Percentiles rank a stretch among this genome's conserved stretches.
Evolutionary conservation across 2,329 filamentous ascomycete genomes (phyloP).

Genomic region (Cyphellophora europaea): DNA sequence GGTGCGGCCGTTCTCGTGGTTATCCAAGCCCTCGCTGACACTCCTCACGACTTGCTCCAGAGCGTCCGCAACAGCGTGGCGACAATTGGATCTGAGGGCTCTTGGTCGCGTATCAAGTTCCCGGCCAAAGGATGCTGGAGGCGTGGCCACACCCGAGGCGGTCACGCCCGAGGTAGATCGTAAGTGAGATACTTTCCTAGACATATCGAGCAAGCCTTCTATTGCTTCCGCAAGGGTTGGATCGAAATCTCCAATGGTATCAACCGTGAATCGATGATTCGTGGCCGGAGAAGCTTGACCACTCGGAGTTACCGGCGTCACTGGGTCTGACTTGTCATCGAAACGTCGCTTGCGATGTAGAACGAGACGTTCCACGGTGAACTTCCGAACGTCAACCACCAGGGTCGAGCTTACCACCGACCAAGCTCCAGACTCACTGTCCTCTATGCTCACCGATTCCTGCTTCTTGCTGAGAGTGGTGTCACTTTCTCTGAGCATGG

Average conservation of each 20-base stretch:
- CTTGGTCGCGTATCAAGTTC: background rate
- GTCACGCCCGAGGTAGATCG: background rate
- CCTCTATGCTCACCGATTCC: background rate
- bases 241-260: conserved; percentile 49
- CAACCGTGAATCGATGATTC: conserved; percentile 35
- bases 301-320: background rate
- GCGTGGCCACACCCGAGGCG: background rate
- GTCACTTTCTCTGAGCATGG: conserved; percentile 44
- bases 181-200: background rate
- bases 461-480: conserved; percentile 12
- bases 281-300: background rate
- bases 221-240: conserved; percentile 48
- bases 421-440: conserved; percentile 29
- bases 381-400: conserved; percentile 45
- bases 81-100: conserved; percentile 32
- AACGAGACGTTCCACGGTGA: conserved; percentile 47
- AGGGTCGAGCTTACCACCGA: conserved; percentile 49
- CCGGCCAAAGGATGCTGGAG: background rate
- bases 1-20: conserved; percentile 25
- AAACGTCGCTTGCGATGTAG: conserved; percentile 36
- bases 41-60: conserved; percentile 47
- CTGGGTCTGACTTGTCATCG: background rate
- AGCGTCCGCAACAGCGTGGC: conserved; percentile 45
- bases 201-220: conserved; percentile 38
- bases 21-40: conserved; percentile 40